Evolutionary conservation across 768 basidiomycete genomes (phyloP).

Genomic region (Tricholoma matsutake): DNA sequence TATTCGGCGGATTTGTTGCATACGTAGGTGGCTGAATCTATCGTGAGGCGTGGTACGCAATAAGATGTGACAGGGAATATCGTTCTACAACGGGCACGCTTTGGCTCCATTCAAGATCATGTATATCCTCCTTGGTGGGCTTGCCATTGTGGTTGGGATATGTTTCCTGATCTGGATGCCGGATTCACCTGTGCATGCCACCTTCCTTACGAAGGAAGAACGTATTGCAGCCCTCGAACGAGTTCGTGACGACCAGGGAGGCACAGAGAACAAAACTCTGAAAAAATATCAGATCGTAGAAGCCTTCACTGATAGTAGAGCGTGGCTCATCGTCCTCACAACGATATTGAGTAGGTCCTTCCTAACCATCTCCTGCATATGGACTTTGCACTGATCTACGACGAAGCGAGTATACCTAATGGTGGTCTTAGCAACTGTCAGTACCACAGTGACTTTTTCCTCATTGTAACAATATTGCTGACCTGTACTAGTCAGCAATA

Average conservation of each 20-base stretch:
- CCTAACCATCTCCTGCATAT: neutral
- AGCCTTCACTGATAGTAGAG: slow-evolving; percentile 53
- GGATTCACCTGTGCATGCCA: slow-evolving; percentile 62
- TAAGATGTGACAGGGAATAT: slow-evolving; percentile 48
- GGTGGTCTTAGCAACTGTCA: slow-evolving; percentile 61
- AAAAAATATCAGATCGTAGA: slow-evolving; percentile 52
- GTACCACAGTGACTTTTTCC: slow-evolving; percentile 14
- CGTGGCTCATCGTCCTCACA: slow-evolving; percentile 60
- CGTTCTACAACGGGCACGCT: slow-evolving; percentile 45
- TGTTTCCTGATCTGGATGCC: slow-evolving; percentile 59
- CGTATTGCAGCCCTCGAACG: slow-evolving; percentile 61
- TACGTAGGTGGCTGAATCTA: slow-evolving; percentile 39
- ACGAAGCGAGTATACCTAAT: slow-evolving; percentile 60
- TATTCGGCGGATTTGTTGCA: slow-evolving; percentile 64
- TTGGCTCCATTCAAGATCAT: slow-evolving; percentile 61
- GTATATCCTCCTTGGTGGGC: slow-evolving; percentile 55
- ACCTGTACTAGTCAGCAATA: slow-evolving; percentile 46
- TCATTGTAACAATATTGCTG: neutral
- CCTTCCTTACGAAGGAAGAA: slow-evolving; percentile 54
- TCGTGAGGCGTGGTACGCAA: neutral
- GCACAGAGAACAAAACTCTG: slow-evolving; percentile 56
- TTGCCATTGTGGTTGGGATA: slow-evolving; percentile 58
- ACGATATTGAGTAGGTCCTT: slow-evolving; percentile 50
- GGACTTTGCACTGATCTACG: slow-evolving; percentile 5
- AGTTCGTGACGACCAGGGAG: slow-evolving; percentile 64